These are phyloP conservation scores for Botryotinia narcissicola DNA, from an alignment of 2,329 filamentous ascomycete species.

Conservation along the genomic window DNA sequence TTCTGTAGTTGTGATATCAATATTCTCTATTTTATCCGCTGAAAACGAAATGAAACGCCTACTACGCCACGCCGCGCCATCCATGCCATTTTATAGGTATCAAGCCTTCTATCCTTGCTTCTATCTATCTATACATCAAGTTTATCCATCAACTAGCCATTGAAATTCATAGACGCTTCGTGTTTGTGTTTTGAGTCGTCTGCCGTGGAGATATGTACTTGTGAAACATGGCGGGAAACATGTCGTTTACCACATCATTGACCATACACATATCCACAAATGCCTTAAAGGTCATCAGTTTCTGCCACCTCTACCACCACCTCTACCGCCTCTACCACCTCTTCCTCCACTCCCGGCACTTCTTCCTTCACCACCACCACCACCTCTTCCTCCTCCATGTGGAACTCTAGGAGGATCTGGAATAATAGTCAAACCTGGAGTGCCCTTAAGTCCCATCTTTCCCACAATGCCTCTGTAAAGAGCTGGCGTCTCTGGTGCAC, in stretches of 20 bases:
- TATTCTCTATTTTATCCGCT: background rate
- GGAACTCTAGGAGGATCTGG: conserved; percentile 42
- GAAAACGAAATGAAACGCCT: background rate
- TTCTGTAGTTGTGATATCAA: background rate
- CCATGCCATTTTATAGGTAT: background rate
- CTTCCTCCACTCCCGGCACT: conserved; percentile 11
- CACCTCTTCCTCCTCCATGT: conserved; percentile 24
- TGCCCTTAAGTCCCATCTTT: conserved; percentile 58
- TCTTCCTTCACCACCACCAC: conserved; percentile 22
- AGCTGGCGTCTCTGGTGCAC: conserved; percentile 46
- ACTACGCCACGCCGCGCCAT: background rate
- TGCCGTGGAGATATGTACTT: background rate
- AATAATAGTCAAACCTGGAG: conserved; percentile 48
- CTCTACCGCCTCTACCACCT: background rate
- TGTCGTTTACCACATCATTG: background rate
- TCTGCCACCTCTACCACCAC: background rate
- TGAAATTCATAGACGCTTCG: background rate
- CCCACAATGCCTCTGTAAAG: conserved; percentile 49
- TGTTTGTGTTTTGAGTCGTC: background rate
- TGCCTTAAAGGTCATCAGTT: background rate
- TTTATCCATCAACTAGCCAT: background rate
- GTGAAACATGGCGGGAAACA: background rate
- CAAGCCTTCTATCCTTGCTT: background rate
- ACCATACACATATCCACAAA: background rate
- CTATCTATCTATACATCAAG: background rate